phyloP scores from a whole-genome alignment of 2,329 filamentous ascomycete genomes.

The Blastomyces emzantsi region DNA sequence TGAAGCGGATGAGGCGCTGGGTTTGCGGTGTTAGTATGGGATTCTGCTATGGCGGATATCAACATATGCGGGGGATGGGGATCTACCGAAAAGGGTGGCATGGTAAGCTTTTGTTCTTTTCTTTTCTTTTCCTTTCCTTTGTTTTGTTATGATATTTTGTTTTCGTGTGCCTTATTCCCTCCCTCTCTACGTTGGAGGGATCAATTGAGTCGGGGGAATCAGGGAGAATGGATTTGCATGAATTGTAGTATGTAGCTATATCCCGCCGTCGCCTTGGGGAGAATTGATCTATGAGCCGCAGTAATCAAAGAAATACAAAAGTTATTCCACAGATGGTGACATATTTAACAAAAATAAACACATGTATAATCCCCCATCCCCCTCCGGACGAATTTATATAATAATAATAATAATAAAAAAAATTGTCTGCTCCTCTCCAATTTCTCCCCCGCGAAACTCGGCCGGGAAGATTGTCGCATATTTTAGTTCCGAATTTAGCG shows the following conservation, averaged over 20 bases:
- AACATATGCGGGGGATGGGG: background rate
- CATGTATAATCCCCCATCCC: no score
- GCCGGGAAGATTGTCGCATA: background rate
- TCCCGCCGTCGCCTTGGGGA: no score
- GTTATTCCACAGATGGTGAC: no score
- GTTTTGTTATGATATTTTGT: background rate
- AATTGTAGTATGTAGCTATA: no score
- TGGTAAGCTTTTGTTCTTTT: background rate
- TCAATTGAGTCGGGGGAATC: no score
- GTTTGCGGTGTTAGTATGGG: background rate
- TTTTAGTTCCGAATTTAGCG: background rate
- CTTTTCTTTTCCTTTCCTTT: background rate
- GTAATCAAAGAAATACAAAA: no score
- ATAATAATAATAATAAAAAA: no score
- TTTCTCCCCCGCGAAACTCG: background rate
- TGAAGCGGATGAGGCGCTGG: slow-evolving; percentile 64
- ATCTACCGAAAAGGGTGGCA: background rate
- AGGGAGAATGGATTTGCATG: no score
- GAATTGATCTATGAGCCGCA: no score
- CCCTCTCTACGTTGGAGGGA: no score
- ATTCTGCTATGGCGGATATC: background rate
- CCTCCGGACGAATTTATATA: background rate
- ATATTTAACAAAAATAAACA: background rate
- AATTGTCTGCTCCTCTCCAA: background rate
- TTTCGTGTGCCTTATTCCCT: no score